A percentile compares a stretch with the other conserved stretches of the same genome.
Evolutionary conservation across 495 filamentous ascomycete species (phyloP).

Genomic region (Penicillium cataractarum): DNA sequence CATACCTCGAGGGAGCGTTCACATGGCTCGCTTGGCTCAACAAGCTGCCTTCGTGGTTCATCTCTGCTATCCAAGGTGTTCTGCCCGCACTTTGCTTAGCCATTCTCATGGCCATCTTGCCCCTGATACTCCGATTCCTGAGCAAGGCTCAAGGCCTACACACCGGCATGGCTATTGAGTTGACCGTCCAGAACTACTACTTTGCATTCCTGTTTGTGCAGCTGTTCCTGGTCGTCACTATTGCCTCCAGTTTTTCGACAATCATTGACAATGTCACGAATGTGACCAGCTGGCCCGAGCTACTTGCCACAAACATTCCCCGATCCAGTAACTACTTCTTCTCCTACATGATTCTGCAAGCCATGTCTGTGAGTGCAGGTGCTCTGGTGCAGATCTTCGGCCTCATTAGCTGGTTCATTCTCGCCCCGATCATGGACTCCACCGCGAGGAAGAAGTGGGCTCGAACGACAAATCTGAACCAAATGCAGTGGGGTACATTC

Average conservation of each 20-base stretch:
- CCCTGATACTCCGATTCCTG: conserved; percentile 75
- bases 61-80: conserved; percentile 82
- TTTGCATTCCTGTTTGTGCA: conserved; percentile 95
- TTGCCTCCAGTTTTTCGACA: conserved; percentile 76
- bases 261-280: conserved; percentile 65
- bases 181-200: conserved; percentile 88
- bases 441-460: conserved; percentile 90
- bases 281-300: conserved; percentile 61
- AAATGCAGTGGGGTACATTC: conserved; percentile 88
- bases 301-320: conserved; percentile 83
- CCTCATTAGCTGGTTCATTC: conserved; percentile 78
- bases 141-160: conserved; percentile 76
- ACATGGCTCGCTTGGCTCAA: conserved; percentile 73
- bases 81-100: conserved; percentile 78
- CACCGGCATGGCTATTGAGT: conserved; percentile 78
- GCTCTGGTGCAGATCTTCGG: conserved; percentile 83
- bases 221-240: conserved; percentile 89
- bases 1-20: conserved; percentile 64
- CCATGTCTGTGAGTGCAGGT: conserved; percentile 85
- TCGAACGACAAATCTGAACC: conserved; percentile 76
- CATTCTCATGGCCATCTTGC: conserved; percentile 79
- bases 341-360: conserved; percentile 95
- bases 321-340: conserved; percentile 96
- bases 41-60: conserved; percentile 60
- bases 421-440: conserved; percentile 76